These are phyloP conservation scores for Alternaria ventricosa DNA, from an alignment of 2,329 filamentous ascomycete genomes.

Conservation along the genomic window DNA sequence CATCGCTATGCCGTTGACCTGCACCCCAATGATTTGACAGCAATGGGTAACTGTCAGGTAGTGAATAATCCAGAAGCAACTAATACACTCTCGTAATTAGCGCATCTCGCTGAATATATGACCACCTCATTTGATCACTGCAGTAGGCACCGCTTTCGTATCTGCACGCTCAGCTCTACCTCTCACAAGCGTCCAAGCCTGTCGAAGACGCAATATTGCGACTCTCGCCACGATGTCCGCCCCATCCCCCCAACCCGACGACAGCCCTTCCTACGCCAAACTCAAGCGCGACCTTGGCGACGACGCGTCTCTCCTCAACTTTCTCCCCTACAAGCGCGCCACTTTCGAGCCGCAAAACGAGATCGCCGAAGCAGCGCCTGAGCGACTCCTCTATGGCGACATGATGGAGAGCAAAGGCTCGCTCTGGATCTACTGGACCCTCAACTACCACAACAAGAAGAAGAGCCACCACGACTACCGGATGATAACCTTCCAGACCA, in stretches of 20 bases:
- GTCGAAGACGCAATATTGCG: too few species aligned
- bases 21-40: too few species aligned
- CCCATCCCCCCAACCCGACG: neutral
- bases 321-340: neutral
- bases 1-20: too few species aligned
- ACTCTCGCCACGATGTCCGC: neutral
- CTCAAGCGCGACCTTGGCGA: slow-evolving; percentile 1
- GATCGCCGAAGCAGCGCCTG: neutral
- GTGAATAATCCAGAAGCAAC: neutral
- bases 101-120: neutral
- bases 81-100: neutral
- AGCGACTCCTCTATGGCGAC: slow-evolving; percentile 4
- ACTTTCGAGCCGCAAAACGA: slow-evolving; percentile 3
- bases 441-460: neutral
- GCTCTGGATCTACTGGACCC: slow-evolving; percentile 7
- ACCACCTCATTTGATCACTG: neutral
- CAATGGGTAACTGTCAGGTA: fast-evolving
- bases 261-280: neutral
- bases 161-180: neutral
- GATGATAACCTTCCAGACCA: neutral
- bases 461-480: neutral
- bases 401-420: slow-evolving; percentile 5
- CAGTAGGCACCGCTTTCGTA: too few species aligned
- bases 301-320: neutral
- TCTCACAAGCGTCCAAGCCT: neutral